These are phyloP conservation scores for Capronia coronata DNA, from an alignment of 2,329 filamentous ascomycete species.

Conservation along the genomic window DNA sequence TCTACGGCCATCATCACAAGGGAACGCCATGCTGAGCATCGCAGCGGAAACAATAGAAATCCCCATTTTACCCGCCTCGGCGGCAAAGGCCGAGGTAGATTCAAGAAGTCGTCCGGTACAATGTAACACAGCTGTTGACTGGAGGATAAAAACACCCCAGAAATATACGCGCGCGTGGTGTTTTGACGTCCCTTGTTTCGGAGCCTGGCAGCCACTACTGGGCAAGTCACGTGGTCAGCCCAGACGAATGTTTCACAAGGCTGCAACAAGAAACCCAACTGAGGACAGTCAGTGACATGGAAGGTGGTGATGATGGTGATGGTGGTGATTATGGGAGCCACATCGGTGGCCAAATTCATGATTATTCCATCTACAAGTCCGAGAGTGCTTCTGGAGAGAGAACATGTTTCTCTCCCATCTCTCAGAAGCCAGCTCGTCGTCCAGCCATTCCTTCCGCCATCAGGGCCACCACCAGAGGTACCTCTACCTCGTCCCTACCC, in stretches of 20 bases:
- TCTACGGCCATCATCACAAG: constrained; percentile 2
- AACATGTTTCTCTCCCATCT: background rate
- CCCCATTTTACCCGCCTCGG: background rate
- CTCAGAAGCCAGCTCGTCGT: constrained; percentile 1
- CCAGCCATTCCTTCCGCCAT: constrained; percentile 3
- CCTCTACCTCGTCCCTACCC: constrained; percentile 1
- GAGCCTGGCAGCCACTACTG: constrained; percentile 5
- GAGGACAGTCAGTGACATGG: too few relatives aligned
- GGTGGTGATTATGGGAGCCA: too few relatives aligned
- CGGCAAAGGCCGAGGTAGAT: too few relatives aligned
- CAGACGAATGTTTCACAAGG: constrained; percentile 8
- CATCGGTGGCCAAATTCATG: background rate
- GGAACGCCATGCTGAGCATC: constrained; percentile 8
- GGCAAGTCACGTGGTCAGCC: background rate
- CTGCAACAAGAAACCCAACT: background rate
- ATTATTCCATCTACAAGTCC: constrained; percentile 9
- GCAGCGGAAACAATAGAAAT: background rate
- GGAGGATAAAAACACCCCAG: constrained; percentile 2
- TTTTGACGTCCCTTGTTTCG: constrained; percentile 1
- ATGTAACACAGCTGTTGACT: constrained; percentile 2
- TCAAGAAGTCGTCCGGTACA: too few relatives aligned
- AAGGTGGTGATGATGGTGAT: too few relatives aligned
- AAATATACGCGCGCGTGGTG: constrained; percentile 10
- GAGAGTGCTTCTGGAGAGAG: background rate
- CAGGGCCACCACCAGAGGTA: background rate